Evolutionary conservation across 106 monocot species (phyloP), one percentile per base, ranked within the genome.

Genomic region (Chionographis japonica): DNA sequence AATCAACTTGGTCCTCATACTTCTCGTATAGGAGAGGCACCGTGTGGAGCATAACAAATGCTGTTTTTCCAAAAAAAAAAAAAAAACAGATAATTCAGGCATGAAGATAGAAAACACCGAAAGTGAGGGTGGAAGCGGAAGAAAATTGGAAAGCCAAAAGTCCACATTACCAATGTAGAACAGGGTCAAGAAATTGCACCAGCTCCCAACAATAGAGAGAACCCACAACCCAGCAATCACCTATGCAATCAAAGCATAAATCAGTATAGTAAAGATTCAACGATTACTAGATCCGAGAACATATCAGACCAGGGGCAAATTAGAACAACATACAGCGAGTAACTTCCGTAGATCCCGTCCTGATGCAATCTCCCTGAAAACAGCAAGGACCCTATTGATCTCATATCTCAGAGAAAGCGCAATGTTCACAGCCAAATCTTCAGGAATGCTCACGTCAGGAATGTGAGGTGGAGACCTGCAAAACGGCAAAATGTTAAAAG

Each of bases 11-110:
- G 77, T 74, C 74, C 19, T 87, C 77, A 27, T 83, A 87, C 56
- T 83, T 83, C 74, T 83, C 86, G 50, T 82, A 86, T 17, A 87
- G 60, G 42, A 79, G 66, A 14, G 82, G 86, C 54, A 83, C 69
- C 3, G 79, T 83, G 61, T 82, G 82, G 52, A 79, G 74, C 56
- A 74, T 51, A 41, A 82, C 73, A 74, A 83, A 73, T 12, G 63
- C 82, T 86, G 82, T 41, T 56, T 49, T 54, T 11, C 17, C 13
- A 54, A 12, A 50, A 50, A 57, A 0, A 39, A 76, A 56, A 50
- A 0, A 39, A 76, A 56, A 50, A 42, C 6, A 61, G 15, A 19
- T 8, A 40, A 37, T 40, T 36, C 38, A 36, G 56, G 37, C 37
- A 63, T 15, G 10, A 11, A 41, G 35, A 38, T 8, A 53, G 4